Base-by-base conservation (phyloP, 164 flowering plant species). In the Chimonanthus praecox region DNA sequence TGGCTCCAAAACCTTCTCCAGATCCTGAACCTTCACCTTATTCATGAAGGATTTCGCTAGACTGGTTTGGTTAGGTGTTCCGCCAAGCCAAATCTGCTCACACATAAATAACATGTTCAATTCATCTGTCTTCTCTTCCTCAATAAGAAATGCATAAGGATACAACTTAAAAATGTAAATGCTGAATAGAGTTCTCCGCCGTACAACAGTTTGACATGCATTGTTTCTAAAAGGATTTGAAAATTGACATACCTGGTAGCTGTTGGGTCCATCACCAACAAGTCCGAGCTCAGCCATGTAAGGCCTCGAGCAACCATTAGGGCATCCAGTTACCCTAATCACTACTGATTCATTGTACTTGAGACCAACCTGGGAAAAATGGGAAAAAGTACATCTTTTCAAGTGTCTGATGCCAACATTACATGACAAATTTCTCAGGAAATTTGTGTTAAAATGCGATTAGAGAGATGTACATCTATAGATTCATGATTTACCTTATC, bases 251-350 rank as follows among this genome's bases (percentile, higher is more conserved):
- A 96, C 99, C 98, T 94, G 99, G 78, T 96, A 96, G 81, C 95
- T 90, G 78, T 92, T 94, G 66, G 99, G 99, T 76, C 98, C 99
- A 86, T 95, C 98, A 66, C 98, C 99, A 67, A 95, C 99, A 45
- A 95, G 81, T 75, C 99, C 99, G 80, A 95, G 97, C 80, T 95
- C 99, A 78, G 98, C 99, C 99, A 95, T 92, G 83, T 95, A 95
- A 8, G 97, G 99, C 73, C 99, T 84, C 7, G 99, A 97, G 85
- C 99, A 95, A 61, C 99, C 98, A 80, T 96, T 96, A 2, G 98
- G 99, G 80, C 99, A 96, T 63, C 99, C 99, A 68, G 99, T 96
- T 65, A 92, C 74, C 86, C 99, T 89, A 72, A 92, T 78, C 21
- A 96, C 99, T 16, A 96, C 75, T 58, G 98, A 89, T 74, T 94